Conservation (phyloP, 495 filamentous ascomycete species). For the Rusavskia elegans region DNA sequence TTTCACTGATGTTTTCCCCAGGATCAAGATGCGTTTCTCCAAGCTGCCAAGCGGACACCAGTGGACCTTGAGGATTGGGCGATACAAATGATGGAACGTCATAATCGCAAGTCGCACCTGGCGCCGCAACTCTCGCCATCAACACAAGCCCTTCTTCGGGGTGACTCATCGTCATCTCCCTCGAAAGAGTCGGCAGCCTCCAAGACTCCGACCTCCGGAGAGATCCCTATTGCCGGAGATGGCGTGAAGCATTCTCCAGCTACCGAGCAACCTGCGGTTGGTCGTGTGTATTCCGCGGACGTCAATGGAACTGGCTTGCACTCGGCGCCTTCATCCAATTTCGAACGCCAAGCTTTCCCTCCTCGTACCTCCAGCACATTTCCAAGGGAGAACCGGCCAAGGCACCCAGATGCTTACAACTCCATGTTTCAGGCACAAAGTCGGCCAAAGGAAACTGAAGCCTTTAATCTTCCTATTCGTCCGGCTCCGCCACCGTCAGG, state of each 20-base stretch:
- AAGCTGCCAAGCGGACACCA: conserved; percentile 84
- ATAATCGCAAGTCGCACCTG: conserved; percentile 86
- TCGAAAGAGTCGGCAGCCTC: conserved; percentile 22
- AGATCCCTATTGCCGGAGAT: conserved; percentile 45
- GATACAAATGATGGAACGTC: conserved; percentile 71
- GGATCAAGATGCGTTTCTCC: conserved; percentile 86
- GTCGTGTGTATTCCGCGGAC: conserved; percentile 4
- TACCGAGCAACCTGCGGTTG: background rate
- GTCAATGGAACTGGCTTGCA: conserved; percentile 11
- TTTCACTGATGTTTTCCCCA: conserved; percentile 20
- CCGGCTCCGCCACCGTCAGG: conserved; percentile 27
- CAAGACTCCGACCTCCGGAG: conserved; percentile 46
- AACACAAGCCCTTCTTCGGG: conserved; percentile 38
- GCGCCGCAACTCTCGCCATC: conserved; percentile 46
- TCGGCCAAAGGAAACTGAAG: conserved; percentile 5
- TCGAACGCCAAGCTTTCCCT: conserved; percentile 14
- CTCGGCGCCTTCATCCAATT: conserved; percentile 5
- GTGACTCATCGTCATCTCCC: conserved; percentile 19
- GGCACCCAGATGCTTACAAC: conserved; percentile 20
- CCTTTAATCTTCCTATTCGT: conserved; percentile 28
- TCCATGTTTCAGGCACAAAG: conserved; percentile 19
- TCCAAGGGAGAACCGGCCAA: conserved; percentile 25
- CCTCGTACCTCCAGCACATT: conserved; percentile 19
- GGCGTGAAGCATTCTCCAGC: conserved; percentile 17
- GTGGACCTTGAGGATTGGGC: conserved; percentile 86